Evolutionary conservation across 371 early-diverging fungal species (phyloP).

Genomic region (Astathelohania contejeani): DNA sequence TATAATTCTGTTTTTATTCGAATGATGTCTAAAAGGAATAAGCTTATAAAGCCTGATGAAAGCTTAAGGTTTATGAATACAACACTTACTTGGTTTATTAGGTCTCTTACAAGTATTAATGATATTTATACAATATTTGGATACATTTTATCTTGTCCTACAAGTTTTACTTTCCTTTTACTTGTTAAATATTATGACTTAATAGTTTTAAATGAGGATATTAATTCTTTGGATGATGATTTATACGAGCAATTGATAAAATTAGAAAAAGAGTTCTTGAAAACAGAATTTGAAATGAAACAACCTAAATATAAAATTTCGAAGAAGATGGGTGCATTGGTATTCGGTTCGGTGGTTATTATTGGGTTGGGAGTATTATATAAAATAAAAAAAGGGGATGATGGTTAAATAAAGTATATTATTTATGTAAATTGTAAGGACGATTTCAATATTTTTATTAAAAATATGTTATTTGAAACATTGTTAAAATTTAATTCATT

Average conservation of each 20-base stretch:
- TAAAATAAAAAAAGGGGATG: too few relatives aligned
- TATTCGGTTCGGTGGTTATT: too few relatives aligned
- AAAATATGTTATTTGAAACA: too few relatives aligned
- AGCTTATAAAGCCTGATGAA: constrained; percentile 11
- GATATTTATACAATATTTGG: constrained; percentile 28
- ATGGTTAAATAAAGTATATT: too few relatives aligned
- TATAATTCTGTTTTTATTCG: constrained; percentile 33
- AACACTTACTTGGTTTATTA: constrained; percentile 39
- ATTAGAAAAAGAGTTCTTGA: constrained; percentile 30
- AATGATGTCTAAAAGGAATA: constrained; percentile 38
- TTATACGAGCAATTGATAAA: constrained; percentile 10
- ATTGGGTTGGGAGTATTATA: too few relatives aligned
- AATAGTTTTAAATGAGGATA: constrained; percentile 1
- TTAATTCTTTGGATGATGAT: constrained; percentile 15
- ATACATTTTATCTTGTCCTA: constrained; percentile 27
- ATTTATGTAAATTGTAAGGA: too few relatives aligned
- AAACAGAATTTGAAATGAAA: constrained; percentile 6
- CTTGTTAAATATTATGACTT: constrained; percentile 25
- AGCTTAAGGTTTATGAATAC: constrained; percentile 28
- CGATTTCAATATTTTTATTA: too few relatives aligned
- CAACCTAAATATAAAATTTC: too few relatives aligned
- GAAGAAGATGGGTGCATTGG: too few relatives aligned
- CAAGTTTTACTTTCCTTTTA: constrained; percentile 24
- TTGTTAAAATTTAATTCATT: too few relatives aligned
- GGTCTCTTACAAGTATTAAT: constrained; percentile 8